Evolutionary conservation across 2,329 filamentous ascomycete genomes (phyloP), one percentile per base, ranked within the genome.

Genomic region (Aspergillus costaricaensis): DNA sequence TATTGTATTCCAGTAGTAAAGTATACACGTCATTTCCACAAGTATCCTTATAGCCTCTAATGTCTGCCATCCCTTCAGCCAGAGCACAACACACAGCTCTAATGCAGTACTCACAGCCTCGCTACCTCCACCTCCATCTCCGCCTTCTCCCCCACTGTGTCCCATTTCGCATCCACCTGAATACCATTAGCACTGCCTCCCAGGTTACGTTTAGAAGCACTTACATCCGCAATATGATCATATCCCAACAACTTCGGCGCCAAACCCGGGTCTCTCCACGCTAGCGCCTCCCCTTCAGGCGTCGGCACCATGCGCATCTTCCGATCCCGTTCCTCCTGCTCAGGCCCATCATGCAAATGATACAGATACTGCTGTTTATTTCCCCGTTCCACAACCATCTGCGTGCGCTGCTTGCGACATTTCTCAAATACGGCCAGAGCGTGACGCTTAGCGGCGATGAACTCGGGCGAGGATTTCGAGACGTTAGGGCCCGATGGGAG

Each of bases 341-440:
- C 83, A 0, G 76, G 70, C 0, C 86, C 86, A 62, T 89, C 86
- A 5, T 82, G 80, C 2, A 88, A 72, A 63, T 88, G 86, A 56
- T 88, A 88, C 1, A 88, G 76, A 67, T 83, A 81, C 66, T 88
- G 86, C 63, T 89, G 85, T 12, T 81, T 70, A n/a, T 85, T 87
- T 0, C 86, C 86, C 2, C 86, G 74, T 10, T 82, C 75, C 0
- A 89, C 86, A 0, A 89, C 81, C 63, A 79, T 82, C 49, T 87
- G 83, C 0, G 87, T 89, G 4, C 87, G 78, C 49, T 81, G 75
- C 25, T 85, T 81, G 1, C 86, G 79, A 59, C 85, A 86, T 5
- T 77, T 74, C 68, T 89, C 84, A 63, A 88, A 89, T 0, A 75
- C 60, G 68, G 68, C 41, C 61, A 80, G 58, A 1, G 74, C 70